Percentiles rank a stretch among this genome's conserved stretches.
Evolutionary conservation across 1,284 basidiomycete species (phyloP).

Genomic region (Leccinum angustisporum): DNA sequence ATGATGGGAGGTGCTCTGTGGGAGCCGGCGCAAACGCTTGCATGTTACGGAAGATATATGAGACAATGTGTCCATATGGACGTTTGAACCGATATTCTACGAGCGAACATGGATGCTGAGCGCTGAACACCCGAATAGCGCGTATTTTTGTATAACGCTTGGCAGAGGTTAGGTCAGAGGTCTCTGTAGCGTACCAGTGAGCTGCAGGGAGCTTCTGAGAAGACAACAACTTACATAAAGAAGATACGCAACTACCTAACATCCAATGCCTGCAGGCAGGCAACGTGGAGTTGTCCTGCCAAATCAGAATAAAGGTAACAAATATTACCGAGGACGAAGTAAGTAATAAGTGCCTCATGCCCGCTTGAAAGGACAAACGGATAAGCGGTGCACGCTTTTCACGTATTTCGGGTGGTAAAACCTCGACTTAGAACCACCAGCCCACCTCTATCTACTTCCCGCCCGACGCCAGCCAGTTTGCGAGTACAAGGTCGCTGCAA

Average conservation of each 20-base stretch:
- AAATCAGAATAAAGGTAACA: slow-evolving; percentile 30
- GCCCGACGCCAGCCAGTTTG: slow-evolving; percentile 24
- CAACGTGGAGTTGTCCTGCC: slow-evolving; percentile 51
- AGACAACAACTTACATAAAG: slow-evolving; percentile 34
- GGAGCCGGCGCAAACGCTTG: slow-evolving; percentile 21
- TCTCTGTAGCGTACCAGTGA: not conserved
- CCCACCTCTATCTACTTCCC: slow-evolving; percentile 23
- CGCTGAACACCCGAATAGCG: not conserved
- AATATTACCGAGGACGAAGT: slow-evolving; percentile 36
- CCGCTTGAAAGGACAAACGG: slow-evolving; percentile 35
- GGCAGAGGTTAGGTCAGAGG: not conserved
- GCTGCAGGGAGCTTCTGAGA: slow-evolving; percentile 7
- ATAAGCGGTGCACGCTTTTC: slow-evolving; percentile 53
- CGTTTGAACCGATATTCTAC: not conserved
- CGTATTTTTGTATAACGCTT: not conserved
- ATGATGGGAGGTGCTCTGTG: slow-evolving; percentile 42
- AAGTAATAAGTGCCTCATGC: slow-evolving; percentile 36
- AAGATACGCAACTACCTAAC: slow-evolving; percentile 28
- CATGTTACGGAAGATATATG: slow-evolving; percentile 15
- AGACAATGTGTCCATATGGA: slow-evolving; percentile 4
- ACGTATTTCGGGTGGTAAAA: slow-evolving; percentile 41
- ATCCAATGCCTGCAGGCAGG: slow-evolving; percentile 63
- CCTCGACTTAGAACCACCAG: slow-evolving; percentile 26
- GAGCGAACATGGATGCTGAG: not conserved
- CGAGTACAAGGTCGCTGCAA: slow-evolving; percentile 29